Percentiles rank a stretch among this genome's conserved stretches.
Evolutionary conservation across 352 stramenopile genomes (phyloP).

Genomic region (Pythium monospermum): DNA sequence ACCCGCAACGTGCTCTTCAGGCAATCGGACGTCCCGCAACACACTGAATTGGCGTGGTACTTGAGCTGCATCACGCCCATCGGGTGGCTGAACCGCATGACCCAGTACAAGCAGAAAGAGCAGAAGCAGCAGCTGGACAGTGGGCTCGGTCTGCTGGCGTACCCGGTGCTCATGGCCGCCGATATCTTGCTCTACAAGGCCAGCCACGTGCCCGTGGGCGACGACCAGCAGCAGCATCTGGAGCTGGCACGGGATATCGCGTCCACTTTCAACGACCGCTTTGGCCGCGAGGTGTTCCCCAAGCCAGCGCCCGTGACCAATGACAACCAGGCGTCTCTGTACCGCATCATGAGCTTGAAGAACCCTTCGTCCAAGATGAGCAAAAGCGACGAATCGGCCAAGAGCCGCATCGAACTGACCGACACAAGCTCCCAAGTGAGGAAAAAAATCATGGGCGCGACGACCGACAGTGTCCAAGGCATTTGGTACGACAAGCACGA

Average conservation of each 20-base stretch:
- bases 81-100: conserved; percentile 98
- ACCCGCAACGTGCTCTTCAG: conserved; percentile 68
- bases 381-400: conserved; percentile 92
- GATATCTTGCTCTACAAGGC: conserved; percentile 99
- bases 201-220: conserved; percentile 95
- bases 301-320: conserved; percentile 52
- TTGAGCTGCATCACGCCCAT: conserved; percentile 97
- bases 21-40: conserved; percentile 72
- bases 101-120: conserved; percentile 99
- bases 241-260: conserved; percentile 98
- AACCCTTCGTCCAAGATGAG: conserved; percentile 98
- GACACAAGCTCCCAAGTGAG: conserved; percentile 58
- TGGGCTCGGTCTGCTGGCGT: conserved; percentile 94
- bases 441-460: conserved; percentile 89
- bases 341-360: conserved; percentile 96
- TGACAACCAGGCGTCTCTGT: conserved; percentile 43
- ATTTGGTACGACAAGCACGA: conserved; percentile 88
- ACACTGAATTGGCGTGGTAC: conserved; percentile 97
- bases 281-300: conserved; percentile 58
- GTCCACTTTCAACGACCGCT: conserved; percentile 95
- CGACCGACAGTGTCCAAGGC: conserved; percentile 77
- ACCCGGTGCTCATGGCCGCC: conserved; percentile 98
- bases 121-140: conserved; percentile 67
- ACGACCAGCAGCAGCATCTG: conserved; percentile 98
- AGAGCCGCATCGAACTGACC: conserved; percentile 94